Evolutionary conservation across 345 rosid species (phyloP).

Genomic region (Geranium rotundifolium): DNA sequence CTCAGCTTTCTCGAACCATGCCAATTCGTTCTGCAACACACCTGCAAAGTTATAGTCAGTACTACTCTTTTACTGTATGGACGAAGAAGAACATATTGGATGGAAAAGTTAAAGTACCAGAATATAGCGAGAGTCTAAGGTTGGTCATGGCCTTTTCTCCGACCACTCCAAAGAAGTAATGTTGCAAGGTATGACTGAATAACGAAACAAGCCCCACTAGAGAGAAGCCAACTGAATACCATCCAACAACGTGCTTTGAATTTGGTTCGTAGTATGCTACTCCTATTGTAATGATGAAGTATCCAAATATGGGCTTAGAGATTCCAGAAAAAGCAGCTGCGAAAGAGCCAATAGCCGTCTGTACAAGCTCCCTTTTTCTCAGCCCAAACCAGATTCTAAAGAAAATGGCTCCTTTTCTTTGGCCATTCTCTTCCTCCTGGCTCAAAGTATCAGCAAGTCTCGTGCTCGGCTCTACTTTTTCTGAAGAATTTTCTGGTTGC

Average conservation of each 20-base stretch:
- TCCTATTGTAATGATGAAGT: constrained; percentile 46
- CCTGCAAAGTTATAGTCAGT: constrained; percentile 18
- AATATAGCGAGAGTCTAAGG: constrained; percentile 39
- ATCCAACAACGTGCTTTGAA: constrained; percentile 30
- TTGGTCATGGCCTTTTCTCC: constrained; percentile 62
- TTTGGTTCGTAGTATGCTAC: constrained; percentile 31
- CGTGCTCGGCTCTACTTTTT: neutral
- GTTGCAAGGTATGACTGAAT: constrained; percentile 46
- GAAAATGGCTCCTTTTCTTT: constrained; percentile 19
- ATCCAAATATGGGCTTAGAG: constrained; percentile 57
- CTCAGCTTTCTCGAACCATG: constrained; percentile 59
- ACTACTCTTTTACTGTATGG: too few species aligned
- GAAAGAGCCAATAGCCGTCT: constrained; percentile 27
- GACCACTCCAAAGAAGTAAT: constrained; percentile 52
- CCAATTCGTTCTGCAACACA: constrained; percentile 39
- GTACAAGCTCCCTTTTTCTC: constrained; percentile 26
- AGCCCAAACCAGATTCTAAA: constrained; percentile 51
- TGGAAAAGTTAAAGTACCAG: constrained; percentile 24
- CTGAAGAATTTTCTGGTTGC: constrained; percentile 6
- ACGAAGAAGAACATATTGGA: neutral
- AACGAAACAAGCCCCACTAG: constrained; percentile 37
- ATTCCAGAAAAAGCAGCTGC: constrained; percentile 63
- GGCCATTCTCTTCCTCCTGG: constrained; percentile 12
- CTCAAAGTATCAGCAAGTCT: constrained; percentile 6
- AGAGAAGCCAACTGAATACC: constrained; percentile 34